Evolutionary conservation across 495 filamentous ascomycete genomes (phyloP).

Genomic region (Rostrohypoxylon terebratum): DNA sequence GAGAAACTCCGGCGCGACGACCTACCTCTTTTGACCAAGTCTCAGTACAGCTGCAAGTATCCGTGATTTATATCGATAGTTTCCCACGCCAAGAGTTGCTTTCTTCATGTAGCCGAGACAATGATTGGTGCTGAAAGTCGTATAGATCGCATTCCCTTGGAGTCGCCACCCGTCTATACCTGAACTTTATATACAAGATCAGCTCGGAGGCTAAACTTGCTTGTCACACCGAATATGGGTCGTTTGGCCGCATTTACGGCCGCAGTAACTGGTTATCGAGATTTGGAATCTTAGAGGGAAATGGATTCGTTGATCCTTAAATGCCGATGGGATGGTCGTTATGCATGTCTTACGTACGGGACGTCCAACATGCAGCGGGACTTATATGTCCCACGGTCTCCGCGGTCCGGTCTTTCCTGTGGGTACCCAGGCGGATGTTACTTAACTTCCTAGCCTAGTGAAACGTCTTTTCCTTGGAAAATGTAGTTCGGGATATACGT

Average conservation of each 20-base stretch:
- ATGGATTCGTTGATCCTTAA: constrained; percentile 36
- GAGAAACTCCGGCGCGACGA: neutral
- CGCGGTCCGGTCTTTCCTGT: constrained; percentile 16
- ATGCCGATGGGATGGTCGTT: constrained; percentile 29
- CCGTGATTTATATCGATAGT: neutral
- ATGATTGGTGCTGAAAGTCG: constrained; percentile 1
- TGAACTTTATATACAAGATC: constrained; percentile 12
- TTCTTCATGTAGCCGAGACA: neutral
- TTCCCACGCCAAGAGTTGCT: neutral
- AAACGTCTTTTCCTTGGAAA: constrained; percentile 6
- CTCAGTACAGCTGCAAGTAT: neutral
- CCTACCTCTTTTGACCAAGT: neutral
- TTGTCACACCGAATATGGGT: constrained; percentile 37
- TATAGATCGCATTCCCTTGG: neutral
- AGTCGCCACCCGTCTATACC: neutral
- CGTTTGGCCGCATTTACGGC: constrained; percentile 27
- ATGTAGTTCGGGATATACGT: constrained; percentile 16
- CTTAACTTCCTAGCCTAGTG: constrained; percentile 5
- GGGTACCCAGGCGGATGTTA: constrained; percentile 11
- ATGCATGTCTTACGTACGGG: constrained; percentile 37
- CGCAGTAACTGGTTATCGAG: constrained; percentile 26
- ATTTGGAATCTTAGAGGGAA: constrained; percentile 26
- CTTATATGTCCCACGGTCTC: constrained; percentile 28
- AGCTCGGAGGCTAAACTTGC: constrained; percentile 25
- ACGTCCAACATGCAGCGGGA: constrained; percentile 28